Percentiles rank a stretch among this genome's conserved stretches.
These are phyloP conservation scores for Ophiocordyceps australis DNA, from an alignment of 2,329 filamentous ascomycete genomes.

Conservation along the genomic window DNA sequence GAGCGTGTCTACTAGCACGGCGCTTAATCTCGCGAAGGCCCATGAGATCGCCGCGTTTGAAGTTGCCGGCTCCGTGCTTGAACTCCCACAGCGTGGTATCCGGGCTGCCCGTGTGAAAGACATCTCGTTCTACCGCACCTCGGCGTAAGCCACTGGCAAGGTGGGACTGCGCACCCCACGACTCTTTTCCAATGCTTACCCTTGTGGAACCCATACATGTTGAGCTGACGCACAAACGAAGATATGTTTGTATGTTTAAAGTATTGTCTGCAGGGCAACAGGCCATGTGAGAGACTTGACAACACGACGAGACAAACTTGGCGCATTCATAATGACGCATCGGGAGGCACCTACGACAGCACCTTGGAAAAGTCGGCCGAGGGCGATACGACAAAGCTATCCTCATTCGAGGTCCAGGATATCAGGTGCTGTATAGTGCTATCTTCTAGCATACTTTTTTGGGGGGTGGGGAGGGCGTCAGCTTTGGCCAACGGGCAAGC, in stretches of 20 bases:
- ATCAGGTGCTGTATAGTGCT: slow-evolving; percentile 85
- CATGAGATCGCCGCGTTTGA: slow-evolving; percentile 84
- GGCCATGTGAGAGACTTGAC: neutral
- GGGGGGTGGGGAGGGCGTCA: neutral
- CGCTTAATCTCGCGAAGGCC: slow-evolving; percentile 91
- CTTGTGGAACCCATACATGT: slow-evolving; percentile 99
- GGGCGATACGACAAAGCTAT: slow-evolving; percentile 98
- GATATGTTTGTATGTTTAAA: slow-evolving; percentile 99
- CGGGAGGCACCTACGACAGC: slow-evolving; percentile 54
- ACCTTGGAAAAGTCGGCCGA: slow-evolving; percentile 97
- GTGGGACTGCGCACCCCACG: no score
- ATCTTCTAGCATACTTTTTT: slow-evolving; percentile 82
- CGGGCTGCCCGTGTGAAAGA: slow-evolving; percentile 87
- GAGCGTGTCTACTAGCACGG: slow-evolving; percentile 75
- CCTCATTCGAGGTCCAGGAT: slow-evolving; percentile 82
- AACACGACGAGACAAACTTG: neutral
- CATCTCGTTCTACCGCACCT: slow-evolving; percentile 92
- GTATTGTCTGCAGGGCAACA: slow-evolving; percentile 53
- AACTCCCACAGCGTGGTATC: slow-evolving; percentile 97
- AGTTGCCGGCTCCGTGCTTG: slow-evolving; percentile 93
- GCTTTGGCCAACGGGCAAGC: neutral
- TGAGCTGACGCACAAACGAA: slow-evolving; percentile 91
- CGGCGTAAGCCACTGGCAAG: no score
- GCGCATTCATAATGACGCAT: neutral
- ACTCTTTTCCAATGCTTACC: no score